Conservation (phyloP, 1,284 basidiomycete genomes). For the Microbotryum saponariae region DNA sequence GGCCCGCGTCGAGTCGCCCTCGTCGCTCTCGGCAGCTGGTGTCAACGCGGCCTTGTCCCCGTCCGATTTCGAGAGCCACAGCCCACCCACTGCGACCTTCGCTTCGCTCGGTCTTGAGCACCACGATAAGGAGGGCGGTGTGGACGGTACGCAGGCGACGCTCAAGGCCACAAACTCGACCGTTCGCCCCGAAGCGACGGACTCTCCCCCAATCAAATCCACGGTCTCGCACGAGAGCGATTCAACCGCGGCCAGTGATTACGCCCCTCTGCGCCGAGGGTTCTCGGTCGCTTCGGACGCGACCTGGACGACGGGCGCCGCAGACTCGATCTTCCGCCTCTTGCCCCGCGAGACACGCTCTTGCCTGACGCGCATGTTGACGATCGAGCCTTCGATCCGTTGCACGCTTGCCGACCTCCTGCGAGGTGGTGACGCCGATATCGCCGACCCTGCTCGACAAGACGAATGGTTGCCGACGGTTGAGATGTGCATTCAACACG, state of each 20-base stretch:
- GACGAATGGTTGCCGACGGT: slow-evolving; percentile 42
- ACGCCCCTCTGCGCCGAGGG: slow-evolving; percentile 9
- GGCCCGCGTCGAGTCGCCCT: slow-evolving; percentile 24
- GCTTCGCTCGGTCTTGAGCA: not conserved
- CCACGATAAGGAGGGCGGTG: not conserved
- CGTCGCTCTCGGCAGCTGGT: slow-evolving; percentile 9
- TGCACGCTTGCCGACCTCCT: slow-evolving; percentile 91
- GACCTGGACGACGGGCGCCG: slow-evolving; percentile 72
- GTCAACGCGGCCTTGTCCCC: not conserved
- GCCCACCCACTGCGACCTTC: not conserved
- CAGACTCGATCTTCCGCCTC: slow-evolving; percentile 97
- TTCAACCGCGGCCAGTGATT: slow-evolving; percentile 6
- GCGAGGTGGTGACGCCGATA: slow-evolving; percentile 53
- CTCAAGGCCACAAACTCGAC: slow-evolving; percentile 1
- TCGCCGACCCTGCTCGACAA: slow-evolving; percentile 26
- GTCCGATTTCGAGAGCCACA: not conserved
- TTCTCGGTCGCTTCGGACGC: slow-evolving; percentile 48
- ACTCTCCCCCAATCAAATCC: not conserved
- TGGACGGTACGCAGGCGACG: not conserved
- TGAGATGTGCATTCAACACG: slow-evolving; percentile 21
- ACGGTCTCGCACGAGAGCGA: slow-evolving; percentile 5
- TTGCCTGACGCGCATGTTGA: slow-evolving; percentile 87
- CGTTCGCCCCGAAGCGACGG: too few species aligned
- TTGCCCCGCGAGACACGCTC: slow-evolving; percentile 84
- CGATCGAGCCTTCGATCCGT: slow-evolving; percentile 75